A percentile compares a stretch with the other conserved stretches of the same genome.
phyloP scores from a whole-genome alignment of 2,329 filamentous ascomycete species.

The Fusarium sp. region DNA sequence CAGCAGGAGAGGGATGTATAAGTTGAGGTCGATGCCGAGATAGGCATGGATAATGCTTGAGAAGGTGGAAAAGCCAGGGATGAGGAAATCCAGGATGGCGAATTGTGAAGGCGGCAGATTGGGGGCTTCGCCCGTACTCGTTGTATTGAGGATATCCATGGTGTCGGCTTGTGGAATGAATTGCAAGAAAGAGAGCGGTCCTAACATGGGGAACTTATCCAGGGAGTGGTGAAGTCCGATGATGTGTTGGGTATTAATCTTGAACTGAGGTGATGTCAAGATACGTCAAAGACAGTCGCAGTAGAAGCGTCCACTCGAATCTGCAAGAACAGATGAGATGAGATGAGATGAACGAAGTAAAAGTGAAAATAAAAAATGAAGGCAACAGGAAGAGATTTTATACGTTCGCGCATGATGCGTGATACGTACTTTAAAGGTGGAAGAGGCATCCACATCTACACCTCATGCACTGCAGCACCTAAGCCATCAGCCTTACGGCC shows the following conservation, averaged over 20 bases:
- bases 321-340: conserved; percentile 21
- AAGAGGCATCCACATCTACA: conserved; percentile 21
- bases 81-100: conserved; percentile 70
- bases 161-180: conserved; percentile 14
- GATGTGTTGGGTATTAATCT: background rate
- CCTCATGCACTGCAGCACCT: background rate
- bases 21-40: conserved; percentile 71
- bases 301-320: background rate
- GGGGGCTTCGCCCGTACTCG: conserved; percentile 25
- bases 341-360: background rate
- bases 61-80: conserved; percentile 74
- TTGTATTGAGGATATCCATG: conserved; percentile 47
- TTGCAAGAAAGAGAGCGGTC: conserved; percentile 19
- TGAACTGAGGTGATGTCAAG: background rate
- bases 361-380: background rate
- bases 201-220: conserved; percentile 19
- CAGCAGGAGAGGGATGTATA: conserved; percentile 72
- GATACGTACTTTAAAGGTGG: background rate
- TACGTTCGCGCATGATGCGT: conserved; percentile 15
- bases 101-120: conserved; percentile 54
- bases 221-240: background rate
- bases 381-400: conserved; percentile 25
- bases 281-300: background rate
- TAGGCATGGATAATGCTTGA: conserved; percentile 67
- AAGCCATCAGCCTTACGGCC: conserved; percentile 25